phyloP scores from a whole-genome alignment of 2,329 filamentous ascomycete species.

The Fonsecaea multimorphosa region DNA sequence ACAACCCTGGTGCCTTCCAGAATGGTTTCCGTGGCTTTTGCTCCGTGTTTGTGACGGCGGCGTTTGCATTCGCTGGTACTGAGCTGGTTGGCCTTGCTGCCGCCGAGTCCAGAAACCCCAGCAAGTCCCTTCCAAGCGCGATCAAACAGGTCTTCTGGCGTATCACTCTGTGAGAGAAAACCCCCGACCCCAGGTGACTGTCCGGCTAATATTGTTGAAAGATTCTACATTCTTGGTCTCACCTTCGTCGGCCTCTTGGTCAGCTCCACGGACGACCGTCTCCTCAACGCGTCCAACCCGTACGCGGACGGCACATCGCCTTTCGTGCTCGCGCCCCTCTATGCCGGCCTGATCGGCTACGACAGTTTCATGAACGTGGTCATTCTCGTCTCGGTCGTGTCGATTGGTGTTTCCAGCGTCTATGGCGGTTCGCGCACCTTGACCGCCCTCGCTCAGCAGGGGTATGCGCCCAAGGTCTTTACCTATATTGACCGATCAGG shows the following conservation, averaged over 20 bases:
- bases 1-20: conserved; percentile 43
- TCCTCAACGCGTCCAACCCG: conserved; percentile 49
- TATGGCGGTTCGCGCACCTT: conserved; percentile 64
- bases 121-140: conserved; percentile 55
- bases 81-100: conserved; percentile 61
- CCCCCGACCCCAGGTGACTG: neutral
- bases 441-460: conserved; percentile 57
- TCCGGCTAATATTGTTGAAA: neutral
- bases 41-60: conserved; percentile 61
- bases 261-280: conserved; percentile 46
- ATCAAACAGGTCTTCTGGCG: conserved; percentile 60
- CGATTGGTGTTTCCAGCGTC: conserved; percentile 64
- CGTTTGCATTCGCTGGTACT: conserved; percentile 63
- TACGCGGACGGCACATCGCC: conserved; percentile 60
- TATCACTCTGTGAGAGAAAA: conserved; percentile 46
- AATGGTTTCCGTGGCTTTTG: conserved; percentile 60
- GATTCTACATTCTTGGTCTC: conserved; percentile 56
- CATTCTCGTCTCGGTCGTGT: conserved; percentile 66
- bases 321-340: conserved; percentile 68
- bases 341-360: conserved; percentile 66
- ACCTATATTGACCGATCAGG: conserved; percentile 53
- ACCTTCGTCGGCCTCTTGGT: conserved; percentile 55
- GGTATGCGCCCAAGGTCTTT: conserved; percentile 54
- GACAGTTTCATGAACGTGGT: conserved; percentile 71
- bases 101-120: conserved; percentile 59